Base-by-base conservation (phyloP, 371 early-diverging fungal species). In the Mortierella sp. region DNA sequence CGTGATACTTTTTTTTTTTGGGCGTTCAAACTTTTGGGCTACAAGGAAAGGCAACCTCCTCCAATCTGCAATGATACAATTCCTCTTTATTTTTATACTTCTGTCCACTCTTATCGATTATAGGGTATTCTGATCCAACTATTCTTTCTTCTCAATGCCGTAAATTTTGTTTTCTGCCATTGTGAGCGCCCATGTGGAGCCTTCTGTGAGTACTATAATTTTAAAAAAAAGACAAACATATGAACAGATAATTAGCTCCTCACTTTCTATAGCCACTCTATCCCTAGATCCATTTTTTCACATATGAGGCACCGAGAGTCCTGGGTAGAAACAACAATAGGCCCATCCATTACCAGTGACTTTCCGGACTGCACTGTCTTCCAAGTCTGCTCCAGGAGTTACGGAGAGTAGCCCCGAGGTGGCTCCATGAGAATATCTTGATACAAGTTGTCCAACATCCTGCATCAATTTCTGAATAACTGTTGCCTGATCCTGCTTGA, bases 91-190 rank as follows among this genome's bases (percentile, higher is more conserved):
- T 43, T 40, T 43, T 14, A 43, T 43, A 43, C 5, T 10, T 55
- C 28, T 55, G 28, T 12, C 28, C 8, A 8, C 26, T 55, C 28
- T 3, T 22, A 55, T 55, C 28, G 11, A 55, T 26, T 37, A 37
- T 18, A 60, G 18, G 60, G 37, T 20, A 22, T 60, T 20, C 39
- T 37, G 14, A n/a, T 37, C 22, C 9, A 60, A 22, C 43, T 63
- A 70, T 32, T 79, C 79, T 30, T 67, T 69, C 52, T 75, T 75
- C 24, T 81, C 81, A 39, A 81, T 66, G 24, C 81, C 81, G 39
- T 81, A 81, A 59, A 81, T 81, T 63, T 76, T 81, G 70, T 81
- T 81, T 49, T 81, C 81, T 30, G 81, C 81, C 81, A 81, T 81
- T 26, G 81, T 81, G 61, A 81, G 47, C 30, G 81, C 81, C 70